These are phyloP conservation scores for Jacaranda copaia DNA, from an alignment of 257 asterid genomes.

Conservation along the genomic window DNA sequence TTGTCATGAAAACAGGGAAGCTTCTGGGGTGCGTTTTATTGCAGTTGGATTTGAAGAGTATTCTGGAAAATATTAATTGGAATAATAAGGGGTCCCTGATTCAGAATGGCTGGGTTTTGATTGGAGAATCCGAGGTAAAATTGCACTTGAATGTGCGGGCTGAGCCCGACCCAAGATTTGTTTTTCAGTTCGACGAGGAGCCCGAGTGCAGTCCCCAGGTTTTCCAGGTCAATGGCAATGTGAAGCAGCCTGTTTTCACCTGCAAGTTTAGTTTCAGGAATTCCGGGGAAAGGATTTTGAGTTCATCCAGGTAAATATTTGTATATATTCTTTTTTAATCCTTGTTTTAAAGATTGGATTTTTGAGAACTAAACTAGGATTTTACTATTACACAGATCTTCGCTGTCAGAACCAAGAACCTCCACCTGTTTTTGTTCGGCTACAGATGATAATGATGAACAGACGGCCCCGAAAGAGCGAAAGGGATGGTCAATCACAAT, in stretches of 20 bases:
- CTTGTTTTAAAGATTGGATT: too few species aligned
- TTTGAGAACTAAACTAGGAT: not conserved
- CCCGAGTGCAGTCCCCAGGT: conserved; percentile 99
- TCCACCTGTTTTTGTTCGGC: conserved; percentile 68
- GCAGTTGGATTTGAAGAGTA: conserved; percentile 70
- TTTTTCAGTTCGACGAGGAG: conserved; percentile 91
- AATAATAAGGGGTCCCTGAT: conserved; percentile 51
- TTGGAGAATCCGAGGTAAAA: conserved; percentile 49
- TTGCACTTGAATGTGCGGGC: conserved; percentile 77
- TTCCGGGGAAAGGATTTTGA: conserved; percentile 63
- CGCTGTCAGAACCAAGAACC: conserved; percentile 72
- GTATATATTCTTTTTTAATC: not conserved
- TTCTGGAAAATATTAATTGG: conserved; percentile 52
- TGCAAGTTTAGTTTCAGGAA: conserved; percentile 89
- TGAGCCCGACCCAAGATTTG: conserved; percentile 96
- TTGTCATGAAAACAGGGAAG: conserved; percentile 45
- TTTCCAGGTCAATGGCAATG: conserved; percentile 92
- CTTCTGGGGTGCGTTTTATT: conserved; percentile 64
- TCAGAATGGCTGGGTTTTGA: conserved; percentile 83
- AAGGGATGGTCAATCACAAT: conserved; percentile 98
- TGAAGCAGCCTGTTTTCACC: conserved; percentile 87
- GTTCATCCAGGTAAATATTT: conserved; percentile 72
- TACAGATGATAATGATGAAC: conserved; percentile 38
- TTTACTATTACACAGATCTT: conserved; percentile 62
- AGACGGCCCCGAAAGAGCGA: conserved; percentile 54